A percentile compares a stretch with the other conserved stretches of the same genome.
Evolutionary conservation across 2,329 filamentous ascomycete species (phyloP).

Genomic region (Ascochyta lentis): DNA sequence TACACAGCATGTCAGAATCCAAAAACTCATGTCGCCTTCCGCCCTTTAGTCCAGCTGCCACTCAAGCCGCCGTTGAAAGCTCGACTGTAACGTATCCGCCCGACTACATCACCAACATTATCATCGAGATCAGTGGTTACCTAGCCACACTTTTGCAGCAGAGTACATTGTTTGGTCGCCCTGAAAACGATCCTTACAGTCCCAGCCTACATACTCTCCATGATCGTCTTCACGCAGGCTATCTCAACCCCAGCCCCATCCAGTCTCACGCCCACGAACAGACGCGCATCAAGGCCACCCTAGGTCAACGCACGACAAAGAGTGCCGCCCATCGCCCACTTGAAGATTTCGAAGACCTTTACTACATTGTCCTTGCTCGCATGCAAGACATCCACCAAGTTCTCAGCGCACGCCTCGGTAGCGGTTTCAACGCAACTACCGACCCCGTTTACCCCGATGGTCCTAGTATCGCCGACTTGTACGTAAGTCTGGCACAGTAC

Average conservation of each 20-base stretch:
- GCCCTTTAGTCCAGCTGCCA: slow-evolving; percentile 23
- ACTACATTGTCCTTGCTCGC: slow-evolving; percentile 37
- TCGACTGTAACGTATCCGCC: slow-evolving; percentile 10
- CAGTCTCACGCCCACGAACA: slow-evolving; percentile 20
- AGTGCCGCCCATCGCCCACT: slow-evolving; percentile 61
- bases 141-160: slow-evolving; percentile 23
- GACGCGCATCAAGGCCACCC: slow-evolving; percentile 51
- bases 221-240: slow-evolving; percentile 44
- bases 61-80: slow-evolving; percentile 20
- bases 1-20: neutral
- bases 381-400: slow-evolving; percentile 35
- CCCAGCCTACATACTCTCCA: slow-evolving; percentile 37
- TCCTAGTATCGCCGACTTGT: slow-evolving; percentile 25
- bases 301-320: slow-evolving; percentile 66
- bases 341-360: slow-evolving; percentile 44
- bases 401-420: slow-evolving; percentile 31
- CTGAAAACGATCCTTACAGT: slow-evolving; percentile 30
- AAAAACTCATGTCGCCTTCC: slow-evolving; percentile 6
- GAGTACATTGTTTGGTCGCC: slow-evolving; percentile 19
- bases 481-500: slow-evolving; percentile 23
- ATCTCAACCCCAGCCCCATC: slow-evolving; percentile 23
- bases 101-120: slow-evolving; percentile 19
- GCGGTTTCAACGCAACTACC: slow-evolving; percentile 29
- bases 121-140: slow-evolving; percentile 21
- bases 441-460: slow-evolving; percentile 18